These are phyloP conservation scores for Nicotiana sylvestris DNA, from an alignment of 257 asterid genomes.

Conservation along the genomic window DNA sequence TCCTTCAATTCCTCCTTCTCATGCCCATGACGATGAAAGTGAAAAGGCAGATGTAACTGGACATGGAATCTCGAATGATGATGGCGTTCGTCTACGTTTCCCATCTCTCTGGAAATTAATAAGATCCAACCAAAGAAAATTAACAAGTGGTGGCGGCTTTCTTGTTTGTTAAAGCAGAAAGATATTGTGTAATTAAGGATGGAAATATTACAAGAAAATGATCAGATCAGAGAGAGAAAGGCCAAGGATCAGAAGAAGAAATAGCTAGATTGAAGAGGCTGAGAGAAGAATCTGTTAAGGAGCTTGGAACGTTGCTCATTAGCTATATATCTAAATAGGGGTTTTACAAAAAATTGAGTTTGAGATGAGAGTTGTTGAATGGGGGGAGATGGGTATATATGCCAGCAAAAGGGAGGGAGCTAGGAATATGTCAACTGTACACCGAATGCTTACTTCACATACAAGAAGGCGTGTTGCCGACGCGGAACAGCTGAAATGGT, in stretches of 20 bases:
- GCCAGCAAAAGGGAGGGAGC: background rate
- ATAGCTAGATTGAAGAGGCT: slow-evolving; percentile 28
- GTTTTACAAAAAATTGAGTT: background rate
- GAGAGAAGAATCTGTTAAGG: slow-evolving; percentile 65
- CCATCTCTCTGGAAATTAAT: slow-evolving; percentile 24
- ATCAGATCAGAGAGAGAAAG: slow-evolving; percentile 42
- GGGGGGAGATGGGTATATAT: background rate
- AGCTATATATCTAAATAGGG: slow-evolving; percentile 6
- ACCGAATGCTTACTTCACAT: background rate
- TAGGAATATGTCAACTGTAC: background rate
- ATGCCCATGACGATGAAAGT: background rate
- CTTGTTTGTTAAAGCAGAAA: too few species aligned
- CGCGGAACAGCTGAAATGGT: background rate
- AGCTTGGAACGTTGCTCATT: slow-evolving; percentile 71
- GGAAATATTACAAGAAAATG: background rate
- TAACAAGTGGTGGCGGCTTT: background rate
- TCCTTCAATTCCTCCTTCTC: slow-evolving; percentile 14
- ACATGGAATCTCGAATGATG: slow-evolving; percentile 37
- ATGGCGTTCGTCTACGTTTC: slow-evolving; percentile 46
- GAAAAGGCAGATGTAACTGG: slow-evolving; percentile 34
- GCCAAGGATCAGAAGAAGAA: slow-evolving; percentile 76
- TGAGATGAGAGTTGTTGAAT: background rate
- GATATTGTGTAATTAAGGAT: too few species aligned
- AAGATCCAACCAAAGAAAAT: background rate
- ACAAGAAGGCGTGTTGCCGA: background rate